phyloP scores from a whole-genome alignment of 139 green algal species.

The Dunaliella primolecta region DNA sequence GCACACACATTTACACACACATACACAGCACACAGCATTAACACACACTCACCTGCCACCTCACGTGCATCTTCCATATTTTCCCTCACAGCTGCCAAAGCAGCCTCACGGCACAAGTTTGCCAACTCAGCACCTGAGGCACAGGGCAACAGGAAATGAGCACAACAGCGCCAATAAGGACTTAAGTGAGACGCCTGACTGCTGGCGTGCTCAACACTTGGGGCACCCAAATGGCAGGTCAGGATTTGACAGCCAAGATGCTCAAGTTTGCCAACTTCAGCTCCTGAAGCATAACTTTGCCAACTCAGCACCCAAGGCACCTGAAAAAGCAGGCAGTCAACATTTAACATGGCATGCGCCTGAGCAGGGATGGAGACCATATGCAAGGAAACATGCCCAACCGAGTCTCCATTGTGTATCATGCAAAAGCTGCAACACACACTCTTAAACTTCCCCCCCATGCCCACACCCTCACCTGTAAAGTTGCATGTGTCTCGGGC shows the following conservation, averaged over 20 bases:
- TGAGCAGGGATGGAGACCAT: neutral
- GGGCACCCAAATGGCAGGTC: neutral
- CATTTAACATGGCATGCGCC: neutral
- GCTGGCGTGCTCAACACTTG: neutral
- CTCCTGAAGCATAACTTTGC: constrained; percentile 72
- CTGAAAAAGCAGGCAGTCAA: neutral
- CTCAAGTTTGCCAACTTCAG: constrained; percentile 27
- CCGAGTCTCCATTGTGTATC: neutral
- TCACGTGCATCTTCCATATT: constrained; percentile 46
- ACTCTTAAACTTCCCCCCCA: neutral
- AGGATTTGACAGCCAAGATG: neutral
- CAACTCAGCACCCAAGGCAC: constrained; percentile 59
- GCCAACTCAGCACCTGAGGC: constrained; percentile 65
- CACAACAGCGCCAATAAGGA: neutral
- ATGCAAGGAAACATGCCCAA: neutral
- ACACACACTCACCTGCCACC: constrained; percentile 21
- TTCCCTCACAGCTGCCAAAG: constrained; percentile 76
- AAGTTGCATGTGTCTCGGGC: constrained; percentile 47
- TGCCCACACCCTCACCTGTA: constrained; percentile 40
- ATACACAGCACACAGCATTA: neutral
- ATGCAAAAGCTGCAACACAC: neutral
- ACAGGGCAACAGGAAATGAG: neutral
- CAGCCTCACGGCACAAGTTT: constrained; percentile 77
- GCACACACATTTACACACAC: neutral
- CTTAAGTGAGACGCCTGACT: neutral